phyloP scores from a whole-genome alignment of 2,329 filamentous ascomycete species.

The Ramularia collo-cygni region DNA sequence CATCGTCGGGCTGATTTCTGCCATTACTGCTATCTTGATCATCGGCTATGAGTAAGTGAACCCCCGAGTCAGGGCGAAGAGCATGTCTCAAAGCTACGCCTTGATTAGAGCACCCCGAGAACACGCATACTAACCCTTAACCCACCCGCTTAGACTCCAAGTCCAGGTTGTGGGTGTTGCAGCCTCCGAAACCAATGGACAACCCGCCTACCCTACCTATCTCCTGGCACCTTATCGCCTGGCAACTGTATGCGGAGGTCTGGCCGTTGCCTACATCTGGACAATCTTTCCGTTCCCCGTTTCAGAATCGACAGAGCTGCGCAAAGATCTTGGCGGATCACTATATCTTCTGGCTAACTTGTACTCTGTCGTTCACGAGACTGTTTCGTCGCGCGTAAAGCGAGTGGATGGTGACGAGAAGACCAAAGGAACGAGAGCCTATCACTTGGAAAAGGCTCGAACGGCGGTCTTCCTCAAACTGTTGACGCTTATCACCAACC shows the following conservation, averaged over 20 bases:
- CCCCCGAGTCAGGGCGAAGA: too few relatives aligned
- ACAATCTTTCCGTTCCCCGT: slow-evolving; percentile 68
- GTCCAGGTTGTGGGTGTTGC: slow-evolving; percentile 57
- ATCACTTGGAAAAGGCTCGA: slow-evolving; percentile 50
- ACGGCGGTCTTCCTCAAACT: slow-evolving; percentile 61
- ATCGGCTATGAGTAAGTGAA: slow-evolving; percentile 51
- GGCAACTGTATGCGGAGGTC: slow-evolving; percentile 59
- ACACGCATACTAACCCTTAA: too few relatives aligned
- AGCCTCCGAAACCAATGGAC: slow-evolving; percentile 53
- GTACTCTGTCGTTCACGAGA: slow-evolving; percentile 64
- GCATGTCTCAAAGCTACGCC: too few relatives aligned
- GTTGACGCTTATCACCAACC: slow-evolving; percentile 56
- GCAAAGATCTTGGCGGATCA: slow-evolving; percentile 60
- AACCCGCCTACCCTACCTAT: slow-evolving; percentile 63
- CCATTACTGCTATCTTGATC: slow-evolving; percentile 48
- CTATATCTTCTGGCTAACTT: slow-evolving; percentile 69
- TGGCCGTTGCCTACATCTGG: slow-evolving; percentile 67
- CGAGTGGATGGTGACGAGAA: slow-evolving; percentile 49
- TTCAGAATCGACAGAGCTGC: slow-evolving; percentile 62
- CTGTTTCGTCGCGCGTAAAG: slow-evolving; percentile 54
- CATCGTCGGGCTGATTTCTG: slow-evolving; percentile 54
- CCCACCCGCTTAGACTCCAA: too few relatives aligned
- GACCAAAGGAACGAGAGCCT: slow-evolving; percentile 46
- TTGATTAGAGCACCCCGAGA: too few relatives aligned
- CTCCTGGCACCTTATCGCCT: slow-evolving; percentile 64